phyloP scores from a whole-genome alignment of 495 filamentous ascomycete species.

The Xylaria castorea region DNA sequence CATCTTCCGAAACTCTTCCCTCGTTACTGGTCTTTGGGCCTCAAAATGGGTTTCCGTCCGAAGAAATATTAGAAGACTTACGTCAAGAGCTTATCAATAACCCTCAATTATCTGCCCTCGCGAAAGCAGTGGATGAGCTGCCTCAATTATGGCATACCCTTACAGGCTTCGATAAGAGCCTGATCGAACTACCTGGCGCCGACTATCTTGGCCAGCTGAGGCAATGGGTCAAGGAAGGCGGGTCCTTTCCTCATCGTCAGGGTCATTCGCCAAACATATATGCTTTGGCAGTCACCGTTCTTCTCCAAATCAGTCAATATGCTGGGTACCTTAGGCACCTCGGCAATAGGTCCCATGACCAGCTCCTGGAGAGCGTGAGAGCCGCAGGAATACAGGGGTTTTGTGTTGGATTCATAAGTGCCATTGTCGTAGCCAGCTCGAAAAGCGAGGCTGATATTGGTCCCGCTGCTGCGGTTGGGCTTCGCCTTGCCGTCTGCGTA shows the following conservation, averaged over 20 bases:
- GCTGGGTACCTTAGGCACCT: conserved; percentile 19
- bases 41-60: conserved; percentile 22
- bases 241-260: not conserved
- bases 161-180: not conserved
- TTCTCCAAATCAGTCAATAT: conserved; percentile 27
- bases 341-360: not conserved
- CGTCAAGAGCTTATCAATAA: conserved; percentile 17
- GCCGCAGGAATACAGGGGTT: conserved; percentile 43
- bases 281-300: conserved; percentile 17
- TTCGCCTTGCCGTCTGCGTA: conserved; percentile 44
- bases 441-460: conserved; percentile 32
- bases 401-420: conserved; percentile 49
- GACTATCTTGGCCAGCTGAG: not conserved
- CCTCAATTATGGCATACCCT: conserved; percentile 25
- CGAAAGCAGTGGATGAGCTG: conserved; percentile 21
- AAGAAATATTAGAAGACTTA: conserved; percentile 17
- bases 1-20: conserved; percentile 7
- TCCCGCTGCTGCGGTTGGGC: conserved; percentile 18
- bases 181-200: not conserved
- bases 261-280: not conserved
- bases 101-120: conserved; percentile 14
- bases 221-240: conserved; percentile 12
- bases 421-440: conserved; percentile 40
- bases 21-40: conserved; percentile 28
- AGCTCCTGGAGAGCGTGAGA: not conserved